Percentiles rank a stretch among this genome's conserved stretches.
Conservation (phyloP, 2,329 filamentous ascomycete species). For the Fusarium agapanthi region DNA sequence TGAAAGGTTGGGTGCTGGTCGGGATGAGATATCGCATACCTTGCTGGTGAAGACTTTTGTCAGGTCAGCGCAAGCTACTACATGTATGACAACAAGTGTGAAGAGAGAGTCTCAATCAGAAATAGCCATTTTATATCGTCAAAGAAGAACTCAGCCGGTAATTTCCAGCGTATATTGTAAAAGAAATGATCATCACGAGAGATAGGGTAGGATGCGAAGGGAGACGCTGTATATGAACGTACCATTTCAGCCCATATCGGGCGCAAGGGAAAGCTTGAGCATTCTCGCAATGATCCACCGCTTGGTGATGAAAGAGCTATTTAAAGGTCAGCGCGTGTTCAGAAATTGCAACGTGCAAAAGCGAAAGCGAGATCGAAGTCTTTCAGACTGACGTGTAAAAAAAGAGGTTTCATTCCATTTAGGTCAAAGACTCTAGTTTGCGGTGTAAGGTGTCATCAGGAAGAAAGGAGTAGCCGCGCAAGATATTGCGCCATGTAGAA, state of each 20-base stretch:
- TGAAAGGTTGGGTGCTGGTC: constrained; percentile 47
- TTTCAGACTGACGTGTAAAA: constrained; percentile 94
- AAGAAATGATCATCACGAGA: constrained; percentile 69
- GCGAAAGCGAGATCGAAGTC: constrained; percentile 39
- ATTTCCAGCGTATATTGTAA: constrained; percentile 85
- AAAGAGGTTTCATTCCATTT: constrained; percentile 77
- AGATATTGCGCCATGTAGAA: constrained; percentile 9
- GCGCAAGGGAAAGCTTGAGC: constrained; percentile 4
- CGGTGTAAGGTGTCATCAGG: constrained; percentile 87
- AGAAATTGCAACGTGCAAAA: constrained; percentile 13
- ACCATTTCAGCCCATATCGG: constrained; percentile 41
- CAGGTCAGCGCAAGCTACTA: constrained; percentile 46
- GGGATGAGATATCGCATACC: constrained; percentile 43
- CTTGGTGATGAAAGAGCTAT: constrained; percentile 40
- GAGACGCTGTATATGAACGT: constrained; percentile 29
- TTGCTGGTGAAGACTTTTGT: constrained; percentile 39
- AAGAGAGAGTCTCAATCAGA: constrained; percentile 65
- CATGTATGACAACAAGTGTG: constrained; percentile 8
- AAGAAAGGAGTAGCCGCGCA: constrained; percentile 41
- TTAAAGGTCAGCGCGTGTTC: constrained; percentile 41
- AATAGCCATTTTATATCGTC: constrained; percentile 88
- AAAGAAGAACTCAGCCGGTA: constrained; percentile 86
- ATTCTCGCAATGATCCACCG: constrained; percentile 41
- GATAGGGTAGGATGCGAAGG: not conserved
- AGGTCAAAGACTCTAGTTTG: constrained; percentile 99